Base-by-base conservation (phyloP, 306 rosid species). In the Oxytropis ochrocephala region DNA sequence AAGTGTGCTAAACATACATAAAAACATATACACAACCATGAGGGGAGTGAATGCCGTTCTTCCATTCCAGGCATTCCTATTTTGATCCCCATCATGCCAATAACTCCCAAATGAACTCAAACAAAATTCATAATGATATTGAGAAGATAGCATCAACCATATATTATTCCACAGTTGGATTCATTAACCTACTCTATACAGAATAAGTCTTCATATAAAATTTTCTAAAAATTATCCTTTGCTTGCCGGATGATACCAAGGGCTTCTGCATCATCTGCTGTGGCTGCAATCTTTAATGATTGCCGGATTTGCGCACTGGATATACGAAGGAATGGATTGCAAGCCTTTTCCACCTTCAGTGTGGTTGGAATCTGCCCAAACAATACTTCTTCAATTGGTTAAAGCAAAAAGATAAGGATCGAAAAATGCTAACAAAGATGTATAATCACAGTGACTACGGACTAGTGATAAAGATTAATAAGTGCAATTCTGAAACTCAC, bases 301-400 rank as follows among this genome's bases (percentile, higher is more conserved):
- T 46, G 81, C 30, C 97, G 82, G 72, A 92, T 89, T 73, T 86
- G 79, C 8, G 38, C 18, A 51, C 86, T 92, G 5, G 86, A 84
- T 12, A 85, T 89, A 5, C 96, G 95, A 48, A 92, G 96, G 78
- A 92, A 92, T 2, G 97, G 97, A 69, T 89, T 92, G 69, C 96
- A 89, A 27, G 88, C 78, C 84, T 87, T 89, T 79, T 92, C 96
- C 74, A 76, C 41, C 83, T 87, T 87, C 30, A 89, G 71, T 1
- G 84, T 84, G 8, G 92, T 82, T 43, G 95, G 97, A 79, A 92
- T 86, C 96, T 92, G 79, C 18, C 30, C 54, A 65, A 69, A 27
- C 59, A 70, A 7, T 11, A 17, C 13, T 54, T 14, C 10, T 5
- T 67, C 67, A 36, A 36, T 48, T 48, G 49, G 62, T 53, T 38